These are phyloP conservation scores for Pseudocercospora pini-densiflorae DNA, from an alignment of 2,329 filamentous ascomycete genomes.

Conservation along the genomic window DNA sequence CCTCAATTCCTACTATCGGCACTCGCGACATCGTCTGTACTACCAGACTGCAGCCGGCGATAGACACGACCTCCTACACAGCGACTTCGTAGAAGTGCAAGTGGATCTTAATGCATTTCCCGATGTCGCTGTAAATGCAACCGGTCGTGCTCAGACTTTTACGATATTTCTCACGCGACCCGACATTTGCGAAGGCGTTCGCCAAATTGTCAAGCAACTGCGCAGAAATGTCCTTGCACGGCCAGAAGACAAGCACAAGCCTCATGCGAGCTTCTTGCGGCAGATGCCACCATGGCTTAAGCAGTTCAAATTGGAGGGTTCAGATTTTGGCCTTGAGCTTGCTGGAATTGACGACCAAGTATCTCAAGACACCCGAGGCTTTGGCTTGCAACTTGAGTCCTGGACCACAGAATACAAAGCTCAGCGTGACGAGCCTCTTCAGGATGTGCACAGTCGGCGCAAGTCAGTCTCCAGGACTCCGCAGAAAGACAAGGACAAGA, in stretches of 20 bases:
- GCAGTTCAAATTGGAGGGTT: constrained; percentile 81
- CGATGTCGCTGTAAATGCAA: constrained; percentile 79
- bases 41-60: constrained; percentile 86
- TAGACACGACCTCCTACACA: constrained; percentile 84
- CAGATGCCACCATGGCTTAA: constrained; percentile 82
- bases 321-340: constrained; percentile 87
- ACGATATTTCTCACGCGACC: constrained; percentile 87
- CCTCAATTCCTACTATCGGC: constrained; percentile 76
- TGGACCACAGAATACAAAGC: constrained; percentile 90
- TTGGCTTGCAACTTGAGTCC: constrained; percentile 83
- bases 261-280: constrained; percentile 72
- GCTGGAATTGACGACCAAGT: constrained; percentile 86
- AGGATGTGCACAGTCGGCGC: constrained; percentile 56
- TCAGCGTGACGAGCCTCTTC: constrained; percentile 63
- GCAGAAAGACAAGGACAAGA: constrained; percentile 38
- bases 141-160: constrained; percentile 82
- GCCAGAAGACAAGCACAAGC: constrained; percentile 43
- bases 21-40: constrained; percentile 88
- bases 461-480: constrained; percentile 74
- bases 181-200: constrained; percentile 90
- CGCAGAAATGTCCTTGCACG: constrained; percentile 68
- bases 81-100: constrained; percentile 86
- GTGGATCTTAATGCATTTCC: constrained; percentile 82
- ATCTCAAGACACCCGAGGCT: constrained; percentile 78
- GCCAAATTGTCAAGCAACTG: constrained; percentile 87